phyloP scores from a whole-genome alignment of 345 rosid genomes.

The Litchi chinensis region DNA sequence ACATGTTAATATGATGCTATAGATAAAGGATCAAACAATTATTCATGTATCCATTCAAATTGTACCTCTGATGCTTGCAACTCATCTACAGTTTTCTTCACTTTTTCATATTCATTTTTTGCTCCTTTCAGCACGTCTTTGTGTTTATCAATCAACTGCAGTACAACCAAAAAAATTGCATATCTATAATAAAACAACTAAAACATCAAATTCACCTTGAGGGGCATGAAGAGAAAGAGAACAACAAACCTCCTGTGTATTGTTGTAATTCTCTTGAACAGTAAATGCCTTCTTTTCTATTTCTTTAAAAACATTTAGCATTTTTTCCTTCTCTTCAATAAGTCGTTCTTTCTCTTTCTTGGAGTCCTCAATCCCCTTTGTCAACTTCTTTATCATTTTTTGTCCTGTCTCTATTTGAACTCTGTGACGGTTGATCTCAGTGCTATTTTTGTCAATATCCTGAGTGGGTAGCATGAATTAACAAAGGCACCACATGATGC shows the following conservation, averaged over 20 bases:
- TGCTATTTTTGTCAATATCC: constrained; percentile 85
- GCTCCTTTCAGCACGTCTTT: constrained; percentile 65
- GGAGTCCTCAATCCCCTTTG: constrained; percentile 82
- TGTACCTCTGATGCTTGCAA: constrained; percentile 83
- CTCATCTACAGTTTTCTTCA: constrained; percentile 80
- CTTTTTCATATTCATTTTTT: constrained; percentile 62
- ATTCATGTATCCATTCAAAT: constrained; percentile 16
- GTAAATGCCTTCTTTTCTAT: constrained; percentile 79
- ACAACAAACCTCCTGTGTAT: constrained; percentile 65
- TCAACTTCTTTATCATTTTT: constrained; percentile 84
- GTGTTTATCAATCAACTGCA: constrained; percentile 80
- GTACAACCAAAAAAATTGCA: constrained; percentile 17
- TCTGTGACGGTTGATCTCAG: constrained; percentile 88
- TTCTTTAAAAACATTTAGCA: constrained; percentile 59
- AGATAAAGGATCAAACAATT: constrained; percentile 19
- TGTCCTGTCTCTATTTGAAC: constrained; percentile 86
- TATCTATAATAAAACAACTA: constrained; percentile 9
- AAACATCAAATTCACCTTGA: background rate
- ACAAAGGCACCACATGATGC: constrained; percentile 16
- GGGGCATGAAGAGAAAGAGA: constrained; percentile 4
- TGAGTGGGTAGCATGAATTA: constrained; percentile 33
- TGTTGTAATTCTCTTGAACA: constrained; percentile 82
- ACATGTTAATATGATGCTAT: constrained; percentile 11
- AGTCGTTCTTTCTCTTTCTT: constrained; percentile 76
- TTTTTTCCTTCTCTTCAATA: constrained; percentile 67